Conservation (phyloP, 108 stramenopile species). For the Fragilaria radians region DNA sequence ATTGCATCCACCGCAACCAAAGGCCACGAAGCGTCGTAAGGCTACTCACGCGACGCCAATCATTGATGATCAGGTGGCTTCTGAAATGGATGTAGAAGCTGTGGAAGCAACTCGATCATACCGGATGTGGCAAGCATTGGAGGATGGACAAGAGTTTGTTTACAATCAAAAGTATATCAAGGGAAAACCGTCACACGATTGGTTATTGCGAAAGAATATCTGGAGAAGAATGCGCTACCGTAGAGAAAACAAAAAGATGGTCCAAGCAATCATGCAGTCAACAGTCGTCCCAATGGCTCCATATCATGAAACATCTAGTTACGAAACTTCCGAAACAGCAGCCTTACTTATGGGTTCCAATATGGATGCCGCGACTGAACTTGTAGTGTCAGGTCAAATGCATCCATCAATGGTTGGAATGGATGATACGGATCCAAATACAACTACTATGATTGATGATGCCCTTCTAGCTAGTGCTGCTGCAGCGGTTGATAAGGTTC, state of each 20-base stretch:
- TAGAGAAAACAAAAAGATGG: slow-evolving; percentile 73
- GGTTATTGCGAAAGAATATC: slow-evolving; percentile 82
- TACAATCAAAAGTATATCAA: slow-evolving; percentile 89
- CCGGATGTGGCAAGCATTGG: slow-evolving; percentile 44
- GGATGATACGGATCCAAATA: not conserved
- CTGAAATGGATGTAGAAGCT: slow-evolving; percentile 25
- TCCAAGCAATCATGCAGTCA: slow-evolving; percentile 7
- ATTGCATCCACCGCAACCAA: not conserved
- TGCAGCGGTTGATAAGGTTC: not conserved
- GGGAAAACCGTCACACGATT: slow-evolving; percentile 74
- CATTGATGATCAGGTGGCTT: slow-evolving; percentile 1
- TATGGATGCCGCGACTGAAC: not conserved
- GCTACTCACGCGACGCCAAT: not conserved
- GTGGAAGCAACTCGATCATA: slow-evolving; percentile 84
- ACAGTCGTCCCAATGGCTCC: slow-evolving; percentile 2
- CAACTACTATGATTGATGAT: not conserved
- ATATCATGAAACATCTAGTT: not conserved
- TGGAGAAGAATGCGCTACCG: slow-evolving; percentile 89
- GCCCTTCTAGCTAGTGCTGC: not conserved
- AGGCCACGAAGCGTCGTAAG: not conserved
- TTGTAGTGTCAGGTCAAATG: no score
- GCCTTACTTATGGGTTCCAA: not conserved
- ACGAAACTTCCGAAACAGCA: not conserved
- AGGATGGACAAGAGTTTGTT: slow-evolving; percentile 51
- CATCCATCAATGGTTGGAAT: no score